phyloP scores from a whole-genome alignment of 2,329 filamentous ascomycete genomes.

The Diplodia mutila region DNA sequence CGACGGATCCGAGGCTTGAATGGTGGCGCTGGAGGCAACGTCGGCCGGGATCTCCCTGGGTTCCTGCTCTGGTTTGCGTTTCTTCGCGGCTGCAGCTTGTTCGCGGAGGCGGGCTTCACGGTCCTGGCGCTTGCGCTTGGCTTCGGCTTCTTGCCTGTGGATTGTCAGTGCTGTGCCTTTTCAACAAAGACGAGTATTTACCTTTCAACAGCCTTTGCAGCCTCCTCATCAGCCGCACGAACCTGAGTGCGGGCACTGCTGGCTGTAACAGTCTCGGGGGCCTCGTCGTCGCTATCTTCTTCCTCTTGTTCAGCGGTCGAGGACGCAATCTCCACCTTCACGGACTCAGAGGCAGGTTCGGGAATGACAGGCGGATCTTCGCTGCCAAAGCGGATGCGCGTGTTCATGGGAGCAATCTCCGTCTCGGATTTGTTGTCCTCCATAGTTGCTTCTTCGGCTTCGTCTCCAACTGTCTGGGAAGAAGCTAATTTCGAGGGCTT shows the following conservation, averaged over 20 bases:
- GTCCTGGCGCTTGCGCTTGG: slow-evolving; percentile 35
- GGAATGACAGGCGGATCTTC: slow-evolving; percentile 35
- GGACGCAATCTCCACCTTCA: neutral
- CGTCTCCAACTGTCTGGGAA: slow-evolving; percentile 18
- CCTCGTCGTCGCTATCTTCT: slow-evolving; percentile 39
- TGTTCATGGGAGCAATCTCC: neutral
- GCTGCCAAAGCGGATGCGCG: slow-evolving; percentile 41
- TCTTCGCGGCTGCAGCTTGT: slow-evolving; percentile 18
- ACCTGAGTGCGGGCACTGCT: slow-evolving; percentile 37
- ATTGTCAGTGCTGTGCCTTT: neutral
- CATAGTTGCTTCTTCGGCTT: neutral
- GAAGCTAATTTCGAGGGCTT: slow-evolving; percentile 18
- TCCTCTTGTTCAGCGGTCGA: slow-evolving; percentile 30
- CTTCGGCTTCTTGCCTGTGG: slow-evolving; percentile 33
- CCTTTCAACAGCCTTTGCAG: slow-evolving; percentile 36
- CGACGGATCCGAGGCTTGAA: slow-evolving; percentile 23
- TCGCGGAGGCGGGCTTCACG: slow-evolving; percentile 38
- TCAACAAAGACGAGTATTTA: neutral
- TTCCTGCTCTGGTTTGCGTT: slow-evolving; percentile 35
- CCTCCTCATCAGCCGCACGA: slow-evolving; percentile 36
- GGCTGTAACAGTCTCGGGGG: slow-evolving; percentile 43
- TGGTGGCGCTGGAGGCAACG: slow-evolving; percentile 13
- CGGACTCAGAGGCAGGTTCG: slow-evolving; percentile 9
- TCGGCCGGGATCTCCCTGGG: slow-evolving; percentile 34
- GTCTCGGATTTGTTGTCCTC: neutral